Evolutionary conservation across 1,284 basidiomycete species (phyloP).

Genomic region (Heimioporus punctisporus): DNA sequence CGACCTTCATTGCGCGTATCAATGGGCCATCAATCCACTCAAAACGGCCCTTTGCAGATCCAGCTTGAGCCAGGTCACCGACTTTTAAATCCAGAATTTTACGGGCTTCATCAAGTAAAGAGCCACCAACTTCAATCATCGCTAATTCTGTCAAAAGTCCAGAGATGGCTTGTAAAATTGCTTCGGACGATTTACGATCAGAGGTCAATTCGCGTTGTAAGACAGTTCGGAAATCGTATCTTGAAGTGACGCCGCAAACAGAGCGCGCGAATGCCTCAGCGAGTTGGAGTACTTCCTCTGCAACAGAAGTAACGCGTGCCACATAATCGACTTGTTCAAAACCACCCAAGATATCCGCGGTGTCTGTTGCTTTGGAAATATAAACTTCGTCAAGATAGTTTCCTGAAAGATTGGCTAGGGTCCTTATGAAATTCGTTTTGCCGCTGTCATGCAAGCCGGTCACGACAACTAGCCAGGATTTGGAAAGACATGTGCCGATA

Average conservation of each 20-base stretch:
- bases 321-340: constrained; percentile 87
- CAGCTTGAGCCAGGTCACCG: constrained; percentile 14
- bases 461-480: constrained; percentile 90
- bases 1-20: constrained; percentile 83
- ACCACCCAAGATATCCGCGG: constrained; percentile 92
- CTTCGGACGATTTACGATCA: constrained; percentile 12
- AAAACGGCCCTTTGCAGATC: constrained; percentile 60
- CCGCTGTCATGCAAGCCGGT: constrained; percentile 79
- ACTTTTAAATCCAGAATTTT: constrained; percentile 18
- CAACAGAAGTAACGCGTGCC: constrained; percentile 40
- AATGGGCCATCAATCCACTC: constrained; percentile 99
- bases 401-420: constrained; percentile 76
- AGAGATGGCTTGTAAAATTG: constrained; percentile 24
- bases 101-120: constrained; percentile 9
- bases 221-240: constrained; percentile 16
- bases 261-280: constrained; percentile 44
- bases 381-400: constrained; percentile 73
- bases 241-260: constrained; percentile 33
- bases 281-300: constrained; percentile 43
- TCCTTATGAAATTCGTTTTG: constrained; percentile 80
- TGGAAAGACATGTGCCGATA: constrained; percentile 73
- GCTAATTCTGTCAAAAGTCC: constrained; percentile 27
- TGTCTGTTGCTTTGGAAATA: constrained; percentile 90
- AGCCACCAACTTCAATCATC: constrained; percentile 9
- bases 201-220: constrained; percentile 28